Conservation (phyloP, 2,329 filamentous ascomycete genomes). For the Chaetomiaceae sp. region DNA sequence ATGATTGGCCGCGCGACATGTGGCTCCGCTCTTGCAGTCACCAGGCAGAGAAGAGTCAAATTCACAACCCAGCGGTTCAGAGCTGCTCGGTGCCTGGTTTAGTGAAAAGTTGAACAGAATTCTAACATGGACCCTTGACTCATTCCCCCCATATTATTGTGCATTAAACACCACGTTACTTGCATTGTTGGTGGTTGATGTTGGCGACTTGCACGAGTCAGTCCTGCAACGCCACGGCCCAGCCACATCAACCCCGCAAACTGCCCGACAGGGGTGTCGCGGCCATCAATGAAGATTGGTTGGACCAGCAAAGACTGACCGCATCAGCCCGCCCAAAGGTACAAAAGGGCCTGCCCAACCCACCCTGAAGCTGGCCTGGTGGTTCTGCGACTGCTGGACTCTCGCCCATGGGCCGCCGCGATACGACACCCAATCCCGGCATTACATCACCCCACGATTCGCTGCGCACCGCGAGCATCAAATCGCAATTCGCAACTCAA, state of each 20-base stretch:
- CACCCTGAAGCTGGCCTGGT: conserved; percentile 26
- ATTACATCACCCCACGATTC: conserved; percentile 19
- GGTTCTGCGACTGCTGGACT: conserved; percentile 16
- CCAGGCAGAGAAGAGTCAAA: not conserved
- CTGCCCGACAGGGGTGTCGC: conserved; percentile 6
- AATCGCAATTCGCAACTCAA: not conserved
- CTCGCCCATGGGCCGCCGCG: conserved; percentile 2
- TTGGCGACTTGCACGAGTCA: not conserved
- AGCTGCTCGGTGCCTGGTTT: no score
- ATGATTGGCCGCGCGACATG: conserved; percentile 3
- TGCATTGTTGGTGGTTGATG: no score
- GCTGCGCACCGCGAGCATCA: not conserved
- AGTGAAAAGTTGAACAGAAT: not conserved
- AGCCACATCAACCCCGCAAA: conserved; percentile 27
- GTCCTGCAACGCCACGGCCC: conserved; percentile 7
- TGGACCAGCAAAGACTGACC: conserved; percentile 6
- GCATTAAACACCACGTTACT: no score
- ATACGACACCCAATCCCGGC: not conserved
- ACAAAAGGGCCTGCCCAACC: conserved; percentile 35
- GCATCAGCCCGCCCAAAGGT: conserved; percentile 23
- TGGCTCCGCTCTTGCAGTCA: not conserved
- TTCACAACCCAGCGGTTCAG: no score
- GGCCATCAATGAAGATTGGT: conserved; percentile 14
- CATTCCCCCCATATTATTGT: no score
- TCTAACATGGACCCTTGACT: no score